Evolutionary conservation across 2,329 filamentous ascomycete genomes (phyloP).

Genomic region (Plenodomus lindquistii): DNA sequence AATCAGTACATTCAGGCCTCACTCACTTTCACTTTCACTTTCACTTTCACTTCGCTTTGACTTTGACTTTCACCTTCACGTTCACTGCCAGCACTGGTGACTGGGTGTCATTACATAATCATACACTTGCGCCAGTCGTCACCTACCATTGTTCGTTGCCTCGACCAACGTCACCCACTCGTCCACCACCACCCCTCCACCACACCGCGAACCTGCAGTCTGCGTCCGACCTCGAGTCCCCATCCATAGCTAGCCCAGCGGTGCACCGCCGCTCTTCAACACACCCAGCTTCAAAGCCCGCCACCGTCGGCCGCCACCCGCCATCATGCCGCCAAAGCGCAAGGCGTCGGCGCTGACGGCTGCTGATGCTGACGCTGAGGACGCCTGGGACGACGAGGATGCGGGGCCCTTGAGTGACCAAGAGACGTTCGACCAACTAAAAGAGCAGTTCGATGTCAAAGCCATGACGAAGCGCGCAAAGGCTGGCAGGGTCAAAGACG

Average conservation of each 20-base stretch:
- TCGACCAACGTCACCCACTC: no score
- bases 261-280: background rate
- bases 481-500: conserved; percentile 45
- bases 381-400: conserved; percentile 59
- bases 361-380: conserved; percentile 47
- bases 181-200: conserved; percentile 1
- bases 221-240: background rate
- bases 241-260: background rate
- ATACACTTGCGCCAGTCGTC: background rate
- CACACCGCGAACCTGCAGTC: conserved; percentile 2
- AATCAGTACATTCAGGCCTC: no score
- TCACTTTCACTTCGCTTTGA: no score
- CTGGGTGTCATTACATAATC: conserved; percentile 15
- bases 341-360: conserved; percentile 46
- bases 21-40: no score
- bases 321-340: conserved; percentile 51
- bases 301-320: background rate
- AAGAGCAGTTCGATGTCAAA: conserved; percentile 41
- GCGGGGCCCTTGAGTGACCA: conserved; percentile 53
- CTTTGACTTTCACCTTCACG: background rate
- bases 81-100: background rate
- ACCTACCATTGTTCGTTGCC: background rate
- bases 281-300: background rate
- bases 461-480: conserved; percentile 38
- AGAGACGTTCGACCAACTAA: conserved; percentile 54